Evolutionary conservation across 2,329 filamentous ascomycete genomes (phyloP).

Genomic region (Penicillium crustosum): DNA sequence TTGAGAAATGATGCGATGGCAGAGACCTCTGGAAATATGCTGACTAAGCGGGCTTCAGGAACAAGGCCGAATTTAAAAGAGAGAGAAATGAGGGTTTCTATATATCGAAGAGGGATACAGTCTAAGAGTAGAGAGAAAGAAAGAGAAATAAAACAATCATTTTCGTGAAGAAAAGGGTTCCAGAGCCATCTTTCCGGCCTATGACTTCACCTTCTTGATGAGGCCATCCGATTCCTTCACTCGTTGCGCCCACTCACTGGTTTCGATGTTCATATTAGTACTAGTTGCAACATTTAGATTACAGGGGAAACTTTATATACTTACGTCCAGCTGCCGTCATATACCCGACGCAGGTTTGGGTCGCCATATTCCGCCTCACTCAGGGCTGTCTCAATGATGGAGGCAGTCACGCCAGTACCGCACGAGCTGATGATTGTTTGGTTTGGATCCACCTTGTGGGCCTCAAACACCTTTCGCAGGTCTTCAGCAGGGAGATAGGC

Average conservation of each 20-base stretch:
- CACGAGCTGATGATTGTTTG: conserved; percentile 86
- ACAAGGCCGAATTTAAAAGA: neutral
- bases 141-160: neutral
- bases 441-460: conserved; percentile 73
- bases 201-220: conserved; percentile 41
- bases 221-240: conserved; percentile 48
- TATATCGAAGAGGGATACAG: conserved; percentile 2
- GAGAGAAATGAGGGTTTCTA: conserved; percentile 5
- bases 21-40: conserved; percentile 2
- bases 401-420: conserved; percentile 91
- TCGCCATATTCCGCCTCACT: conserved; percentile 73
- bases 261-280: neutral
- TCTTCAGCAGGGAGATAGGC: conserved; percentile 70
- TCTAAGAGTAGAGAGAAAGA: neutral
- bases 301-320: conserved; percentile 43
- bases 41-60: conserved; percentile 5
- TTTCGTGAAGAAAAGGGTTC: neutral
- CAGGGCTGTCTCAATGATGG: conserved; percentile 83
- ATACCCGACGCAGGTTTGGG: conserved; percentile 68
- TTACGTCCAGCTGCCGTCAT: conserved; percentile 98
- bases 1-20: conserved; percentile 11
- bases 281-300: neutral
- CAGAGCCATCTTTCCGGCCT: neutral
- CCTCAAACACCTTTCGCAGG: conserved; percentile 72
- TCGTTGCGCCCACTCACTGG: conserved; percentile 53